Base-by-base conservation (phyloP, 2,329 filamentous ascomycete species). In the Xylaria sp. region DNA sequence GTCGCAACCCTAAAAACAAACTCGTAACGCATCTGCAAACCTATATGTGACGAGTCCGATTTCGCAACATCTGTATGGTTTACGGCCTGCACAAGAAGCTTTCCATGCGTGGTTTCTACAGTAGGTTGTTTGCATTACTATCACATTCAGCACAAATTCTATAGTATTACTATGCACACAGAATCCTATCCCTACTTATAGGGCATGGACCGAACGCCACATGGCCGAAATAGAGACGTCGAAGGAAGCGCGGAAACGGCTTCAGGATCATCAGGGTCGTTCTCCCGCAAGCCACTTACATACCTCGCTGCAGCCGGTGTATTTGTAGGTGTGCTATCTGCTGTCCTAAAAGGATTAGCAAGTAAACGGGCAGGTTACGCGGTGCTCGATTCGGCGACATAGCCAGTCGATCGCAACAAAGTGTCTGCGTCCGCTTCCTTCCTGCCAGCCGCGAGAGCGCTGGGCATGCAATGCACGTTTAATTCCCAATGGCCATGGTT, bases 381-480 rank as follows among this genome's bases (percentile, higher is more conserved):
- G 68, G 65, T 58, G 36, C 61, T 53, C 47, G 42, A 61, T 51
- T 65, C 27, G 65, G 61, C 34, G 50, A 65, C 30, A 50, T 19
- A 59, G 53, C 27, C 11, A 51, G 65, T 61, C 62, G 61, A 69
- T 66, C 62, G 54, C 59, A 47, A 47, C 55, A 64, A 8, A 55
- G 60, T 19, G 39, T 51, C 51, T 60, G 64, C 57, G 47, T 63
- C 39, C 53, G 36, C 27, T 55, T 65, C 58, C 14, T 58, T 55
- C 14, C 61, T 59, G 27, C 50, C 45, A 47, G 42, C 56, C 50
- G 53, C 48, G 53, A 61, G 48, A 61, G 48, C 42, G 48, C 59
- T 67, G 24, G 58, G 53, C 50, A 68, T 69, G 66, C 69, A 66
- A 70, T 70, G 69, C 69, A 69, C 60, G 69, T 70, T 69, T 68